phyloP scores from a whole-genome alignment of 305 asterid species.

The Solanum hybrid region DNA sequence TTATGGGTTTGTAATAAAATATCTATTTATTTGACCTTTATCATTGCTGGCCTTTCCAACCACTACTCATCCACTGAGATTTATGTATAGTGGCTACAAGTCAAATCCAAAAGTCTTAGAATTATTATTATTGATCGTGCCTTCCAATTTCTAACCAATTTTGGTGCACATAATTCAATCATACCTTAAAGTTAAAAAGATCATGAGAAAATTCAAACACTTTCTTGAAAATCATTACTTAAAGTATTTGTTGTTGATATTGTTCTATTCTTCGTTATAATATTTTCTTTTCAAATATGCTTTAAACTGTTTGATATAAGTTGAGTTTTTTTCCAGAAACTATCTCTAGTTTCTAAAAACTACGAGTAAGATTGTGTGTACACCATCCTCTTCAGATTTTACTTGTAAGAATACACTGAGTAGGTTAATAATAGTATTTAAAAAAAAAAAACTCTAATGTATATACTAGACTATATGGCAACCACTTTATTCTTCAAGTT shows the following conservation, averaged over 20 bases:
- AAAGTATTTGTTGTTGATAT: neutral
- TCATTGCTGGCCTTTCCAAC: conserved; percentile 21
- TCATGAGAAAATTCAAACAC: neutral
- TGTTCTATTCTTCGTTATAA: neutral
- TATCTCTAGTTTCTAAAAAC: neutral
- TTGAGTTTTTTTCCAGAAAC: neutral
- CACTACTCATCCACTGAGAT: conserved; percentile 53
- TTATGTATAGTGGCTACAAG: conserved; percentile 16
- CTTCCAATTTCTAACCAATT: conserved; percentile 16
- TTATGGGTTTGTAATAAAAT: neutral
- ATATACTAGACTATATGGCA: neutral
- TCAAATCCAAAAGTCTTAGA: conserved; percentile 22
- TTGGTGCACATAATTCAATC: conserved; percentile 14
- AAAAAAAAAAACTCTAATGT: neutral
- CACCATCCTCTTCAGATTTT: neutral
- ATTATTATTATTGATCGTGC: conserved; percentile 19
- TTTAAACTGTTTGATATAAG: neutral
- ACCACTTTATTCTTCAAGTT: neutral
- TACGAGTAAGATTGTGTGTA: neutral
- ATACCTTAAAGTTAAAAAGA: neutral
- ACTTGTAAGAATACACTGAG: neutral
- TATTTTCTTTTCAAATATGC: neutral
- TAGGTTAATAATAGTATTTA: neutral
- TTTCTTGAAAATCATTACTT: neutral
- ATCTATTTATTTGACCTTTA: neutral